Evolutionary conservation across 129 eudicot genomes (phyloP), one percentile per base, ranked within the genome.

Genomic region (Ambrosia trifida): DNA sequence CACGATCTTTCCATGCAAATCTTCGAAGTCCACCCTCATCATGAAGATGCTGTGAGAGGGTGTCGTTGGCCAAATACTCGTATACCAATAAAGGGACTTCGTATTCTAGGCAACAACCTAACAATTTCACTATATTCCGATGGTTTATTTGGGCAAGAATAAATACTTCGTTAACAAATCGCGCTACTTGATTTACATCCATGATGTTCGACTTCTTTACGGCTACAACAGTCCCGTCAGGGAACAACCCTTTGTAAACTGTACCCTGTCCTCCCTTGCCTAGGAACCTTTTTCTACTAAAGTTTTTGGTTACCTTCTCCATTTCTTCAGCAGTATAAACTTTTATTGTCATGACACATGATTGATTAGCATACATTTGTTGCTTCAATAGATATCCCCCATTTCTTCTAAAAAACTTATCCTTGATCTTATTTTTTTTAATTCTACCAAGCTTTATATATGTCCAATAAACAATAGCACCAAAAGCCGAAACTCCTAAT

Each of bases 221-320:
- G 20, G 83, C 86, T 24, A 73, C 83, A 14, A 82, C 51, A 2
- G 73, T 60, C 41, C 86, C 80, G 66, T 82, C 74, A 8, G n/a
- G 18, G 4, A 82, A 66, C 74, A 81, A 72, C 16, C 79, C 82
- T 47, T 66, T 81, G 54, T 76, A 76, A 6, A 81, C 79, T 5
- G 82, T 72, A 19, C 86, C 86, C 10, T 82, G 70, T 54, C 82
- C 86, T 33, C 86, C 80, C 66, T 56, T 67, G 6, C 86, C 86
- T 32, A 69, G 73, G 31, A 82, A 28, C 43, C 80, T 64, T 3
- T 40, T 74, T 78, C 68, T 40, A 32, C 77, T 68, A 76, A 77
- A 77, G 3, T 28, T 38, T 2, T 73, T 58, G 1, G 86, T 82
- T 40, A 83, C 80, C 74, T 33, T 82, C 66, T 78, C 79, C 72